These are phyloP conservation scores for Naganishia kalamii DNA, from an alignment of 768 basidiomycete genomes.

Conservation along the genomic window DNA sequence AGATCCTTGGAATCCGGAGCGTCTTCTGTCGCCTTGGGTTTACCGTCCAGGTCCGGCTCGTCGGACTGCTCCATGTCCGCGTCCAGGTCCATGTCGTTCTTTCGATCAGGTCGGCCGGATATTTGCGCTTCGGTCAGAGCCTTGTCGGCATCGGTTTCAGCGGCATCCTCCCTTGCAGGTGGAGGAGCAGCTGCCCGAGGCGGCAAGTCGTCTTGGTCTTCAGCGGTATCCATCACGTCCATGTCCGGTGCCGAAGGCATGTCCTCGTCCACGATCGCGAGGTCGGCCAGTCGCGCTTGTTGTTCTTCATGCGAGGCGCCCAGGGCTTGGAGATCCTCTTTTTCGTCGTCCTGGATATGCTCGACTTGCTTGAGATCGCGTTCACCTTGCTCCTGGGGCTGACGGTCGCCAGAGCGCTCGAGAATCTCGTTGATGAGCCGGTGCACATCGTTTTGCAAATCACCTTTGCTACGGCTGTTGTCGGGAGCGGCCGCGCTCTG, in stretches of 20 bases:
- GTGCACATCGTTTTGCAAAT: conserved; percentile 71
- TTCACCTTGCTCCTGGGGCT: conserved; percentile 31
- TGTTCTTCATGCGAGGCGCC: conserved; percentile 81
- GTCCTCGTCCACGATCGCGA: conserved; percentile 66
- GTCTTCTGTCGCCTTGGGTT: conserved; percentile 50
- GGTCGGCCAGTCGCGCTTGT: conserved; percentile 69
- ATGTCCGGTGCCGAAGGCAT: conserved; percentile 28
- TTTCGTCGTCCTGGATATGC: conserved; percentile 59
- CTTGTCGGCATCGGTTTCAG: conserved; percentile 39
- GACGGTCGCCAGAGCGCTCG: conserved; percentile 36
- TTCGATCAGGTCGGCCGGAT: conserved; percentile 13
- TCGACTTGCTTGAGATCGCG: conserved; percentile 53
- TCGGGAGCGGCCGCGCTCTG: background rate
- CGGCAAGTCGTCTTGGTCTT: conserved; percentile 23
- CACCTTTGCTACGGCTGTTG: conserved; percentile 50
- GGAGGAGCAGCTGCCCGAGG: conserved; percentile 15
- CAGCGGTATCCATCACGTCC: conserved; percentile 30
- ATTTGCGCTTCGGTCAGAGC: conserved; percentile 47
- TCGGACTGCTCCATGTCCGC: conserved; percentile 18
- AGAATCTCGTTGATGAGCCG: conserved; percentile 76
- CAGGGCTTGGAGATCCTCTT: conserved; percentile 69
- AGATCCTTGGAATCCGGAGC: conserved; percentile 37
- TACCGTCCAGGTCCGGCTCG: conserved; percentile 49
- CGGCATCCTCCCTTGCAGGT: conserved; percentile 12
- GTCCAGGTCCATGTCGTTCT: conserved; percentile 5